A percentile compares a stretch with the other conserved stretches of the same genome.
These are phyloP conservation scores for Camillea tinctor DNA, from an alignment of 2,329 filamentous ascomycete species.

Conservation along the genomic window DNA sequence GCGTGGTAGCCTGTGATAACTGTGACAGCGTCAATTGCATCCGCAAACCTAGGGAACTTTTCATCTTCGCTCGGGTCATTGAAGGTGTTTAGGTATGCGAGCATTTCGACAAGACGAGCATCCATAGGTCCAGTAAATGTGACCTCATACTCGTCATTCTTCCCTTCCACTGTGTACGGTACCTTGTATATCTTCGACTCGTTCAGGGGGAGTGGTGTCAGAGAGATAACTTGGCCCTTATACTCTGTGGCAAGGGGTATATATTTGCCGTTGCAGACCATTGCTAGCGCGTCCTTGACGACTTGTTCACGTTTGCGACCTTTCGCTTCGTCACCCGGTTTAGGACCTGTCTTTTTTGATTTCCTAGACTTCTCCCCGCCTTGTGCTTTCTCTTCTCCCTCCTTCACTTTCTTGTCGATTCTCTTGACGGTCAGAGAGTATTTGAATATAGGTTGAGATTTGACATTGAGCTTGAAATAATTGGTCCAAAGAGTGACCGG, in stretches of 20 bases:
- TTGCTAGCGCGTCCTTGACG: slow-evolving; percentile 32
- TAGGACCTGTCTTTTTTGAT: no score
- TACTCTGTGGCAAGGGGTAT: slow-evolving; percentile 47
- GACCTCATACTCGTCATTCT: slow-evolving; percentile 39
- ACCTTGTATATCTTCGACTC: slow-evolving; percentile 37
- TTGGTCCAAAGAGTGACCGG: slow-evolving; percentile 52
- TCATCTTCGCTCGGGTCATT: slow-evolving; percentile 34
- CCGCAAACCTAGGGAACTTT: slow-evolving; percentile 48
- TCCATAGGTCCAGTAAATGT: slow-evolving; percentile 40
- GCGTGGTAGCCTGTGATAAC: slow-evolving; percentile 49
- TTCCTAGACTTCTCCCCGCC: slow-evolving; percentile 14
- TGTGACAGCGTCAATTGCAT: slow-evolving; percentile 50
- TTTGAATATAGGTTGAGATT: slow-evolving; percentile 39
- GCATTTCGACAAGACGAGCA: slow-evolving; percentile 40
- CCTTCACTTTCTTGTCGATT: slow-evolving; percentile 9
- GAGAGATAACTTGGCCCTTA: slow-evolving; percentile 47
- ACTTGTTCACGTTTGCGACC: slow-evolving; percentile 41
- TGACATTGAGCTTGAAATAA: slow-evolving; percentile 48
- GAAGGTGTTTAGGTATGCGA: slow-evolving; percentile 38
- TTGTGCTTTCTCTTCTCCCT: background rate
- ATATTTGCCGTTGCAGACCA: slow-evolving; percentile 39
- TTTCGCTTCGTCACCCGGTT: slow-evolving; percentile 32
- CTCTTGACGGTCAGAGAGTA: slow-evolving; percentile 43
- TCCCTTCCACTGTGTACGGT: slow-evolving; percentile 34
- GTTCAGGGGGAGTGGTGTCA: slow-evolving; percentile 36